Base-by-base conservation (phyloP, 2,329 filamentous ascomycete species). In the Ceratocystis smalleyi region DNA sequence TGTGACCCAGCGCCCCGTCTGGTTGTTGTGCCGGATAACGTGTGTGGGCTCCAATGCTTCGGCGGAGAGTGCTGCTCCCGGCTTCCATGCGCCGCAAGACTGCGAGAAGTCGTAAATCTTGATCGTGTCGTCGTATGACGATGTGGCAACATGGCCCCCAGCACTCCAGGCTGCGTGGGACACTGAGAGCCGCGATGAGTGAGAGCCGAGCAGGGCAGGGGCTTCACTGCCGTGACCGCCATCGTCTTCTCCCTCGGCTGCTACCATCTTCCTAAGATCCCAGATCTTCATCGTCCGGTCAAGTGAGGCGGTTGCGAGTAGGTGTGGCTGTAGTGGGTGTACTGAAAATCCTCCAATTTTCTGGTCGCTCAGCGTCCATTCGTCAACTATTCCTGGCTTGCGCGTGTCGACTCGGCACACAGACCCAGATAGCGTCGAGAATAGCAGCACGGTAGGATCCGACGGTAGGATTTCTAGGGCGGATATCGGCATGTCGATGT, bases 331-430 rank as follows among this genome's bases (percentile, higher is more conserved):
- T 0, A 85, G 73, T 0, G 94, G 92, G 70, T 95, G 86, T 1
- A 96, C 74, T 0, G 86, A 88, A 74, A 97, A 97, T 0, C 94
- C 94, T 19, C 94, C 94, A 63, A 99, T 96, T 71, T 99, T 99
- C 73, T 95, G 91, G 63, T 95, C 91, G 0, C 86, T 88, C 0
- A 97, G 77, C 7, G 83, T 79, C 81, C 89, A 95, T 22, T 63
- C 61, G 24, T 65, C 64, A 17, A 59, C 49, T 19, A 63, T 35
- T 7, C 62, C 59, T 15, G 51, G 43, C 40, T 30, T 30, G 1
- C 88, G 64, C 17, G 66, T 67, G 70, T 99, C 94, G 70, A 94
- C 85, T 0, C 87, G 84, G 0, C 91, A 91, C 32, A 97, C 85
- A 0, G 78, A 79, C 1, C 94, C 94, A 43, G 88, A 81, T 0